These are phyloP conservation scores for Ogataea neopini DNA, from an alignment of 805 yeast genomes.

Conservation along the genomic window DNA sequence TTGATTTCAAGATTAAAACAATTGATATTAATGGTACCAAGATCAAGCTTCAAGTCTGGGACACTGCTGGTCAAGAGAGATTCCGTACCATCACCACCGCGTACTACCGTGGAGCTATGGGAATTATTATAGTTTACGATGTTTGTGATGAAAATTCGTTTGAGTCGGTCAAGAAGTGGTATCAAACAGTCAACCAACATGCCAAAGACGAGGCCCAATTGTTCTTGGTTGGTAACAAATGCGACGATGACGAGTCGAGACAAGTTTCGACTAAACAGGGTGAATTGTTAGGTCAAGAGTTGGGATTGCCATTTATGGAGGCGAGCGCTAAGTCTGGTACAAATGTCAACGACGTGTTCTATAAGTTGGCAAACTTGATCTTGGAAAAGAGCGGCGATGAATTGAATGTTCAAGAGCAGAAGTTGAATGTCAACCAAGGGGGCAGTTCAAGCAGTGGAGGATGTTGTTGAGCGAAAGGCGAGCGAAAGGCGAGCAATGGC, in stretches of 20 bases:
- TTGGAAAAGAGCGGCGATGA: slow-evolving; percentile 69
- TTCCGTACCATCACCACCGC: slow-evolving; percentile 95
- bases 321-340: slow-evolving; percentile 94
- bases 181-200: slow-evolving; percentile 91
- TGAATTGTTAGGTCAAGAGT: slow-evolving; percentile 78
- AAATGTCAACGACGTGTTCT: slow-evolving; percentile 90
- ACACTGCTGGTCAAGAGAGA: slow-evolving; percentile 96
- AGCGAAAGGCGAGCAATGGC: no score
- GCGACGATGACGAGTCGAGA: slow-evolving; percentile 86
- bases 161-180: slow-evolving; percentile 93
- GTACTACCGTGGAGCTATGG: slow-evolving; percentile 88
- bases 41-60: slow-evolving; percentile 95
- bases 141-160: slow-evolving; percentile 90
- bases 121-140: slow-evolving; percentile 80
- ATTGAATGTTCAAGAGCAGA: slow-evolving; percentile 30
- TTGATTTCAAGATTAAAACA: slow-evolving; percentile 96
- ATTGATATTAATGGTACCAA: slow-evolving; percentile 91
- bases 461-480: slow-evolving; percentile 36
- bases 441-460: slow-evolving; percentile 21
- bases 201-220: slow-evolving; percentile 96
- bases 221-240: slow-evolving; percentile 93
- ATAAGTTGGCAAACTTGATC: slow-evolving; percentile 82
- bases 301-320: slow-evolving; percentile 90
- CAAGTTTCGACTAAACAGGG: slow-evolving; percentile 91
- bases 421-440: slow-evolving; percentile 31